A percentile compares a stretch with the other conserved stretches of the same genome.
Evolutionary conservation across 805 yeast species (phyloP).

Genomic region (Saturnispora besseyi): DNA sequence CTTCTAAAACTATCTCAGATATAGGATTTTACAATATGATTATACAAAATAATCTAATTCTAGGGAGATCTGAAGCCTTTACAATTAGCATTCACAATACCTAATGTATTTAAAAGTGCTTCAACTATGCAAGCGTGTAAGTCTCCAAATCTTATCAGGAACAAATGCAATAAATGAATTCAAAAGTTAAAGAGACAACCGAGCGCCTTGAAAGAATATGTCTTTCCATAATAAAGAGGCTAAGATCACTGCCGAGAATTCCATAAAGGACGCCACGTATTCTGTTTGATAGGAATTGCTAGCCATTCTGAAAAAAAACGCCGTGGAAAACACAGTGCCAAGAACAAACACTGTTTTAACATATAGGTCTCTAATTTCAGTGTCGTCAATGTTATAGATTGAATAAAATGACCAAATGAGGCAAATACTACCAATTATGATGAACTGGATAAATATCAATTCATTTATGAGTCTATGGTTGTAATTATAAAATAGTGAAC

Average conservation of each 20-base stretch:
- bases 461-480: conserved; percentile 15
- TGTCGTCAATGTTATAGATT: not conserved
- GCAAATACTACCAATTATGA: conserved; percentile 13
- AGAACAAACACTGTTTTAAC: not conserved
- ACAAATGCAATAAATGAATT: too few relatives aligned
- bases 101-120: too few relatives aligned
- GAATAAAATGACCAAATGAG: not conserved
- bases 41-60: too few relatives aligned
- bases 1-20: too few relatives aligned
- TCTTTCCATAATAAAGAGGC: not conserved
- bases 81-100: too few relatives aligned
- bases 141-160: too few relatives aligned
- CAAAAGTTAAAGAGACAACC: too few relatives aligned
- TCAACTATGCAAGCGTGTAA: too few relatives aligned
- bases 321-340: not conserved
- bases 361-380: not conserved
- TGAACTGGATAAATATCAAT: conserved; percentile 20
- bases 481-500: conserved; percentile 21
- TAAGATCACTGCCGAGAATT: not conserved
- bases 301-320: not conserved
- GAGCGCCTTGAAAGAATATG: not conserved
- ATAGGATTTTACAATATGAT: too few relatives aligned
- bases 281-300: not conserved
- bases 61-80: too few relatives aligned
- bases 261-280: not conserved